Conservation (phyloP, 306 rosid genomes). For the Glycine tomentella region DNA sequence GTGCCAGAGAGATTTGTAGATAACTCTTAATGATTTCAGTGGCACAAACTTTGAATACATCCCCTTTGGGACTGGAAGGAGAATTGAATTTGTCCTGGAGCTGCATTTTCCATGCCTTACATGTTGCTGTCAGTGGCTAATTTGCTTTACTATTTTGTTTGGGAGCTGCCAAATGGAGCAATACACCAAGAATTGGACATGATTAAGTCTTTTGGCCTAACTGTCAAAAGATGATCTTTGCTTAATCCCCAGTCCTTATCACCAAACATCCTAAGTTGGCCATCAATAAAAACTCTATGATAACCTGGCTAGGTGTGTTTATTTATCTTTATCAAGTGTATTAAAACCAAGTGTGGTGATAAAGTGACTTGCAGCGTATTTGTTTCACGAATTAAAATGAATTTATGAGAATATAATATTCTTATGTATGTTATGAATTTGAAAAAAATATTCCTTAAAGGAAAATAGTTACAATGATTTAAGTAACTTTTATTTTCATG, state of each 20-base stretch:
- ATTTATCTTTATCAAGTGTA: neutral
- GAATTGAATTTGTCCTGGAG: slow-evolving; percentile 19
- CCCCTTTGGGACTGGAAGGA: slow-evolving; percentile 11
- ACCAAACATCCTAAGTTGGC: neutral
- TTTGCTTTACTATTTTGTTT: slow-evolving; percentile 19
- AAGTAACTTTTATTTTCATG: no score
- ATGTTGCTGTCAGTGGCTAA: slow-evolving; percentile 8
- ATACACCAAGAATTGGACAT: neutral
- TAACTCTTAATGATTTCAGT: neutral
- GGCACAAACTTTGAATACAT: slow-evolving; percentile 2
- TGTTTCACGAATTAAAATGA: no score
- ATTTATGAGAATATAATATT: no score
- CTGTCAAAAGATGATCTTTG: neutral
- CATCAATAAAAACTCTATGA: neutral
- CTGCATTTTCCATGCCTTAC: neutral
- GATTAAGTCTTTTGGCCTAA: slow-evolving; percentile 3
- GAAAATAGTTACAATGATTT: no score
- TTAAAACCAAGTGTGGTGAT: no score
- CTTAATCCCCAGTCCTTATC: neutral
- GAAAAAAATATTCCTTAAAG: no score
- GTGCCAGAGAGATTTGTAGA: neutral
- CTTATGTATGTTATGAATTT: no score
- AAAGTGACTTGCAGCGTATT: no score
- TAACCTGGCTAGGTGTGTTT: neutral
- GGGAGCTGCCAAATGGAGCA: neutral